phyloP scores from a whole-genome alignment of 768 basidiomycete genomes.

The Lactarius deliciosus region DNA sequence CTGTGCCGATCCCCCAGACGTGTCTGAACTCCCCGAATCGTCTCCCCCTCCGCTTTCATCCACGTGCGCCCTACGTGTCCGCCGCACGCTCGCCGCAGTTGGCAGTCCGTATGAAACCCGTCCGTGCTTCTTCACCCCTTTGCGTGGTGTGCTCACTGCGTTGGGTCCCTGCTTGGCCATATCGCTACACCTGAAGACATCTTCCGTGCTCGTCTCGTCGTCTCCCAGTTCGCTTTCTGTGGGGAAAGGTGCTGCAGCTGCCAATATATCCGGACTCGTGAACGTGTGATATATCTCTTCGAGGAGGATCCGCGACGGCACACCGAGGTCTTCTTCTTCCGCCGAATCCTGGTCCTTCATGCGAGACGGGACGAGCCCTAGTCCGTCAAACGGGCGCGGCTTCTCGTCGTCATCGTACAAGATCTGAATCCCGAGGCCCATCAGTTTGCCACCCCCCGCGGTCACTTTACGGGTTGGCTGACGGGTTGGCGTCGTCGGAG shows the following conservation, averaged over 20 bases:
- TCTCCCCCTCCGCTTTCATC: slow-evolving; percentile 15
- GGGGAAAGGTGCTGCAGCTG: slow-evolving; percentile 18
- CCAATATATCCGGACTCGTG: slow-evolving; percentile 19
- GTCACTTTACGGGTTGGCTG: slow-evolving; percentile 20
- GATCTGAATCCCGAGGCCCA: slow-evolving; percentile 29
- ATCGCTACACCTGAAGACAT: slow-evolving; percentile 20
- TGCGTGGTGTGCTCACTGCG: slow-evolving; percentile 24
- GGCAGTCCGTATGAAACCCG: slow-evolving; percentile 20
- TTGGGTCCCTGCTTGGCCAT: slow-evolving; percentile 16
- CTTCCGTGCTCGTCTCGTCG: slow-evolving; percentile 10
- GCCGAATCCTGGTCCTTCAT: slow-evolving; percentile 19
- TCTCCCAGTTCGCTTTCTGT: slow-evolving; percentile 12
- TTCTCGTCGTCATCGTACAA: slow-evolving; percentile 15
- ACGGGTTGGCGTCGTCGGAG: slow-evolving; percentile 25
- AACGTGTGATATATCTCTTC: slow-evolving; percentile 30
- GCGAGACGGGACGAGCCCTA: slow-evolving; percentile 24
- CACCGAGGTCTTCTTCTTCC: slow-evolving; percentile 23
- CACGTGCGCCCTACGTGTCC: slow-evolving; percentile 1
- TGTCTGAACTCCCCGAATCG: slow-evolving; percentile 22
- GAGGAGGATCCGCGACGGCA: slow-evolving; percentile 30
- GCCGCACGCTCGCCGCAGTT: slow-evolving; percentile 23
- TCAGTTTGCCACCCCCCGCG: slow-evolving; percentile 7
- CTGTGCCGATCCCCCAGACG: slow-evolving; percentile 19
- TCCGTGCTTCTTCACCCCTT: slow-evolving; percentile 12
- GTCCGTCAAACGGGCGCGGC: slow-evolving; percentile 26